Evolutionary conservation across 305 asterid species (phyloP), one percentile per base, ranked within the genome.

Genomic region (Fraxinus platypoda): DNA sequence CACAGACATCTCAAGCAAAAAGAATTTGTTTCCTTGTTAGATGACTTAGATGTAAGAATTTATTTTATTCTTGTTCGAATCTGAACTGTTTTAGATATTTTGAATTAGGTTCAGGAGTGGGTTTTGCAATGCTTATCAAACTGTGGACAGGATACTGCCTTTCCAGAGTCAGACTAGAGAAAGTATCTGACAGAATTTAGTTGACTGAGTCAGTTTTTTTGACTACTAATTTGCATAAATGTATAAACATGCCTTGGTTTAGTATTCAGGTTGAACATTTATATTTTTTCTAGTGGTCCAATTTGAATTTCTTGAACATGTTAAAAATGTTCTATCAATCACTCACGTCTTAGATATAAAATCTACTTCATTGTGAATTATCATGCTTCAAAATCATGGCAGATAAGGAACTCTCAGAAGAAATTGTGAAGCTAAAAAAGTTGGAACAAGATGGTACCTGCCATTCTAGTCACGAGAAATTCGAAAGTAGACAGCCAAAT

Each of bases 371-470:
- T 68, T 7, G 12, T 64, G 72, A 59, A 23, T 59, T 59, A 59
- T 21, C 21, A 31, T 52, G 35, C 74, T 83, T 78, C 57, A 46
- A 54, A 75, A 80, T 78, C 71, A 52, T 83, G 86, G 84, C 89
- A 93, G 98, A 89, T 84, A 83, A 82, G 85, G 90, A 92, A 78
- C 97, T 90, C 80, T 34, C 83, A 6, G 89, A 89, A 85, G 92
- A 93, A 86, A 86, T 90, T 72, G 88, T 86, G 75, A 92, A 90
- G 87, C 91, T 91, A 78, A 86, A 83, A 78, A 89, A 84, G 54
- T 87, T 84, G 85, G 88, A 84, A 81, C 88, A 62, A 7, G 80
- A 75, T 77, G 87, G 84, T n/a, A 74, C 52, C n/a, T 52, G 77
- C 72, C 17, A 64, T 64, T 64, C 72, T 64, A 2, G 74, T 66